A percentile compares a stretch with the other conserved stretches of the same genome.
Evolutionary conservation across 345 rosid genomes (phyloP).

Genomic region (Raphanus raphanistrum): DNA sequence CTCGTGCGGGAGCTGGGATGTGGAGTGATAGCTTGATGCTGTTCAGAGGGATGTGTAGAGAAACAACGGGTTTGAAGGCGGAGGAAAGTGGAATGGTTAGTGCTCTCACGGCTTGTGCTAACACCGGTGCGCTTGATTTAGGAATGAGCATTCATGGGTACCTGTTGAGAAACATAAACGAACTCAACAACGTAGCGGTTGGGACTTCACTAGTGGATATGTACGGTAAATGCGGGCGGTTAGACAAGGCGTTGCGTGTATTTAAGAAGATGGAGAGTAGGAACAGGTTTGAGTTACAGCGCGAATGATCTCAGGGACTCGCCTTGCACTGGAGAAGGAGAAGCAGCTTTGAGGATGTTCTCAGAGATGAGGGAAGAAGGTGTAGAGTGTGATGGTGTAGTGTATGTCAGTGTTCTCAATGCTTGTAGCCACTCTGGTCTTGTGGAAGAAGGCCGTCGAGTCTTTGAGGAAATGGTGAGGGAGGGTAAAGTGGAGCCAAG

Average conservation of each 20-base stretch:
- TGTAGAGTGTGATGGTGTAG: slow-evolving; percentile 39
- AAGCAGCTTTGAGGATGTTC: slow-evolving; percentile 41
- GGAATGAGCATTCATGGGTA: slow-evolving; percentile 48
- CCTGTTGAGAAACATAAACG: slow-evolving; percentile 46
- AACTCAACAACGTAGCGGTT: slow-evolving; percentile 43
- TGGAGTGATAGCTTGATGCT: slow-evolving; percentile 36
- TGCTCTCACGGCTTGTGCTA: slow-evolving; percentile 47
- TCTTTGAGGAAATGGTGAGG: slow-evolving; percentile 43
- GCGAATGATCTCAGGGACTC: slow-evolving; percentile 49
- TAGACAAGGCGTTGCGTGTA: slow-evolving; percentile 41
- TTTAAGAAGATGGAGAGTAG: slow-evolving; percentile 40
- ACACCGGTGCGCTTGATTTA: slow-evolving; percentile 42
- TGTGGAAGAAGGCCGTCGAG: slow-evolving; percentile 38
- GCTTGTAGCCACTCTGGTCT: slow-evolving; percentile 53
- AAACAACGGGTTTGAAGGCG: slow-evolving; percentile 29
- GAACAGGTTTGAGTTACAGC: slow-evolving; percentile 43
- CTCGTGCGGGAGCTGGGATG: slow-evolving; percentile 26
- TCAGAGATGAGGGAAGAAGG: slow-evolving; percentile 44
- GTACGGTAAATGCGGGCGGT: slow-evolving; percentile 51
- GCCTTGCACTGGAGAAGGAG: slow-evolving; percentile 49
- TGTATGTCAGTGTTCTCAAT: slow-evolving; percentile 46
- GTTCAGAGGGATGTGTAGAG: slow-evolving; percentile 31
- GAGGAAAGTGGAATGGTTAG: slow-evolving; percentile 50
- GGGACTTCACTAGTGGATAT: slow-evolving; percentile 52
- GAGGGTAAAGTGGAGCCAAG: slow-evolving; percentile 54